Conservation (phyloP, 164 flowering plant species). For the Houttuynia cordata region DNA sequence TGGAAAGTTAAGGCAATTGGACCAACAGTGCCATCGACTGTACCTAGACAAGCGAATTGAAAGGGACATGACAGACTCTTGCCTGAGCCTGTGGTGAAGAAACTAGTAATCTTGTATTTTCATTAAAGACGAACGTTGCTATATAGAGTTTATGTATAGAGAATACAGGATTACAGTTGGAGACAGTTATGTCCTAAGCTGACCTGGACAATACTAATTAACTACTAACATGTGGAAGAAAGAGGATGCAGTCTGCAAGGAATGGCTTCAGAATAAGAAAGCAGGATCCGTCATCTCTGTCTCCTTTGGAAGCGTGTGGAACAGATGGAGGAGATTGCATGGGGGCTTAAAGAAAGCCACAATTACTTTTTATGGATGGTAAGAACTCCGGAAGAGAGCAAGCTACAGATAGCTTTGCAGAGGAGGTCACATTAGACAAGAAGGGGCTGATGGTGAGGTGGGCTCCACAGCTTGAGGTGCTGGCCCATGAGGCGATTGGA, state of each 20-base stretch:
- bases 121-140: too few relatives aligned
- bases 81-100: slow-evolving; percentile 5
- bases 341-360: slow-evolving; percentile 2
- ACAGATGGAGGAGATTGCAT: slow-evolving; percentile 17
- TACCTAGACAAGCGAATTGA: slow-evolving; percentile 12
- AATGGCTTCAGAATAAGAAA: background rate
- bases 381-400: background rate
- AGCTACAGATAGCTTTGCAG: background rate
- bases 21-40: slow-evolving; percentile 20
- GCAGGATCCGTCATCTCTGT: slow-evolving; percentile 4
- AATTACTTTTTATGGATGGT: slow-evolving; percentile 13
- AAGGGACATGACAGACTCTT: slow-evolving; percentile 9
- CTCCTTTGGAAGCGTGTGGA: slow-evolving; percentile 4
- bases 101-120: background rate
- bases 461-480: slow-evolving; percentile 4
- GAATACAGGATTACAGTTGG: too few relatives aligned
- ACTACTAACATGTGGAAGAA: too few relatives aligned
- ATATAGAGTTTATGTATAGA: too few relatives aligned
- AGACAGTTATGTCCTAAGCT: too few relatives aligned
- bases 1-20: too few relatives aligned
- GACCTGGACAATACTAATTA: too few relatives aligned
- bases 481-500: too few relatives aligned
- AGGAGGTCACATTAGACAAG: background rate
- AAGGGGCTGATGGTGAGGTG: slow-evolving; percentile 4
- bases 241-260: too few relatives aligned